Conservation (phyloP, 2,329 filamentous ascomycete genomes). For the Botrytis fabae region DNA sequence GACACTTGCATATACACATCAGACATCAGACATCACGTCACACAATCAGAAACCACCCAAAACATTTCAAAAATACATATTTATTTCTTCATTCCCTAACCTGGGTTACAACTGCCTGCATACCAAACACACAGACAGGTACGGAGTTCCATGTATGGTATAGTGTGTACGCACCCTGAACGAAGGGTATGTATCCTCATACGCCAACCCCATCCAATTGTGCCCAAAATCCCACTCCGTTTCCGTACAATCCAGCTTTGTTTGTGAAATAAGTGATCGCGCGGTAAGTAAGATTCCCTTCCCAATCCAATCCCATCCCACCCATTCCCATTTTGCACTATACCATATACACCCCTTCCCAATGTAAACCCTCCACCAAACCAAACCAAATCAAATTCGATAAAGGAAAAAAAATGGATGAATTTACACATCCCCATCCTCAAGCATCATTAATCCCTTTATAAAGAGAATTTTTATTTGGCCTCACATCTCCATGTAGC, state of each 20-base stretch:
- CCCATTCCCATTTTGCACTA: not conserved
- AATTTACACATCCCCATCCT: not conserved
- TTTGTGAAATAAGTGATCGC: not conserved
- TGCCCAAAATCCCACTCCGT: not conserved
- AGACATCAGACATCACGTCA: not conserved
- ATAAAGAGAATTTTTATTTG: not conserved
- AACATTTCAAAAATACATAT: not conserved
- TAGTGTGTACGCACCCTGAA: not conserved
- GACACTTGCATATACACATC: not conserved
- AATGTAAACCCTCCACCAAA: not conserved
- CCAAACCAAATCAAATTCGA: not conserved
- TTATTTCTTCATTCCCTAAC: not conserved
- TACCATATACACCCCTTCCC: slow-evolving; percentile 8
- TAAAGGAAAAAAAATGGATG: not conserved
- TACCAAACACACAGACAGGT: not conserved
- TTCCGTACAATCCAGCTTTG: not conserved
- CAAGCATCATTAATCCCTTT: not conserved
- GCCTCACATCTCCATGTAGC: slow-evolving; percentile 49
- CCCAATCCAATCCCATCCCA: not conserved
- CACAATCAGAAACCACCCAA: not conserved
- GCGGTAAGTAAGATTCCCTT: not conserved
- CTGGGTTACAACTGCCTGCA: not conserved
- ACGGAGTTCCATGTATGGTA: not conserved
- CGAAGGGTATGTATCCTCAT: not conserved
- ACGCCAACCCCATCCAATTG: not conserved